Evolutionary conservation across 495 filamentous ascomycete species (phyloP).

Genomic region (Aspergillus homomorphus): DNA sequence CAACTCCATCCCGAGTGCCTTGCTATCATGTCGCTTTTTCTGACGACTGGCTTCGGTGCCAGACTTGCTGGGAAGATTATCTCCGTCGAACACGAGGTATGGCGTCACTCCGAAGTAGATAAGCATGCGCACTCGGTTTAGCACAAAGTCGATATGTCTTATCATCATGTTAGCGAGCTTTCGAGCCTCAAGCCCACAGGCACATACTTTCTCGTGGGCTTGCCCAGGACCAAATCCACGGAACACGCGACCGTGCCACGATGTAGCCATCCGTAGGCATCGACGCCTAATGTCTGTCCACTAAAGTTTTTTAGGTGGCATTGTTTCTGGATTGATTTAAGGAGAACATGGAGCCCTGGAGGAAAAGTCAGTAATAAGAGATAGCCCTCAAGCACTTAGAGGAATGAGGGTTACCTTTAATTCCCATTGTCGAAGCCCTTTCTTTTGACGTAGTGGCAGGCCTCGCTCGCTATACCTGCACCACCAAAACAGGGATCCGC

Average conservation of each 20-base stretch:
- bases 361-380: background rate
- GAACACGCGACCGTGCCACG: conserved; percentile 88
- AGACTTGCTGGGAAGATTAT: conserved; percentile 92
- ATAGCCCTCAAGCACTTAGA: conserved; percentile 4
- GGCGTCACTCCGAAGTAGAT: conserved; percentile 88
- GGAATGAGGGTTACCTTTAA: conserved; percentile 53
- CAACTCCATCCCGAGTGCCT: conserved; percentile 70
- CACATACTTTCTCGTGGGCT: conserved; percentile 76
- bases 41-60: conserved; percentile 75
- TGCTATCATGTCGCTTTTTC: conserved; percentile 69
- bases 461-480: conserved; percentile 30
- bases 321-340: conserved; percentile 93
- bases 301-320: conserved; percentile 81
- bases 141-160: conserved; percentile 88
- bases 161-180: conserved; percentile 5
- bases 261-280: conserved; percentile 98
- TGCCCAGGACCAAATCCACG: conserved; percentile 83
- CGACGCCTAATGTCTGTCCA: conserved; percentile 86
- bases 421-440: conserved; percentile 58
- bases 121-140: conserved; percentile 89
- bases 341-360: conserved; percentile 79
- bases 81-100: conserved; percentile 94
- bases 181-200: background rate
- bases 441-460: conserved; percentile 31
- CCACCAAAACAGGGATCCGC: conserved; percentile 20